phyloP scores from a whole-genome alignment of 202 grass and related monocot genomes.

The Bolboschoenoplectus hybrid region DNA sequence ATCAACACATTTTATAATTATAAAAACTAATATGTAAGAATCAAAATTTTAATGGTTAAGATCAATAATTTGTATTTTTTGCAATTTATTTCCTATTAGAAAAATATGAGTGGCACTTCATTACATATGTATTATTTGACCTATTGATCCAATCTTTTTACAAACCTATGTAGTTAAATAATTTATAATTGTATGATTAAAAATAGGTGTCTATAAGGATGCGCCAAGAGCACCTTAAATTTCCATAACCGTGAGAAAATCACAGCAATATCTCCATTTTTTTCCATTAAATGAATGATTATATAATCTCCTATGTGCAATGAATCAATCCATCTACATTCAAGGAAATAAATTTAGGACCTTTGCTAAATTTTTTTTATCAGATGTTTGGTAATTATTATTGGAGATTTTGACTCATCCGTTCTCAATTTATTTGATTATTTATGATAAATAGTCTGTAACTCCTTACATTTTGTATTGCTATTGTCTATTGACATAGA shows the following conservation, averaged over 20 bases:
- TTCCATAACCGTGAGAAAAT: too few relatives aligned
- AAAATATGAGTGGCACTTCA: neutral
- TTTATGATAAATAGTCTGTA: neutral
- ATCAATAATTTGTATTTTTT: neutral
- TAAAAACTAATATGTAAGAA: neutral
- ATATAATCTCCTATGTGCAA: neutral
- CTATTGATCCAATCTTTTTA: neutral
- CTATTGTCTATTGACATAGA: neutral
- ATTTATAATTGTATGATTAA: too few relatives aligned
- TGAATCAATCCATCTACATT: neutral
- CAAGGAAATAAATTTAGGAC: neutral
- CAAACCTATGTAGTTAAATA: neutral
- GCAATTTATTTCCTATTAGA: neutral
- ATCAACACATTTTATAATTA: neutral
- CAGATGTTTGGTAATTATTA: neutral
- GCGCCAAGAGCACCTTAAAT: neutral
- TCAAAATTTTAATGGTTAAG: neutral
- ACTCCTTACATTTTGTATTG: neutral
- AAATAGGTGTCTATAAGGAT: neutral
- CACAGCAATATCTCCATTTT: neutral
- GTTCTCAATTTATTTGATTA: neutral
- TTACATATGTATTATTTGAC: neutral
- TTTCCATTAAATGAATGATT: constrained; percentile 20
- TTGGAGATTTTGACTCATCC: neutral
- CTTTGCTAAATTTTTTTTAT: neutral